phyloP scores from a whole-genome alignment of 345 rosid species.

The Triadica sebifera region DNA sequence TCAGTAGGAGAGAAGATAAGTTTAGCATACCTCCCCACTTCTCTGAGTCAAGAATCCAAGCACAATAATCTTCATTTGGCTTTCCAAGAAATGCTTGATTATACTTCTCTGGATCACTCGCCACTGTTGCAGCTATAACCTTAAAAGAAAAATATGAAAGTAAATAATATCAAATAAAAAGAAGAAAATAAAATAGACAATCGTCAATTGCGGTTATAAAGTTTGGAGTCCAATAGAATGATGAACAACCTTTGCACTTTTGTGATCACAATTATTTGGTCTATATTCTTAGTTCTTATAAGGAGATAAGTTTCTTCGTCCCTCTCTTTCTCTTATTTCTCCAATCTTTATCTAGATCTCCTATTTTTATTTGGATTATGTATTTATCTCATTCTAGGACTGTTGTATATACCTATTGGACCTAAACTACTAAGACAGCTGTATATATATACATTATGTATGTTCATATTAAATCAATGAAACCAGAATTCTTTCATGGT shows the following conservation, averaged over 20 bases:
- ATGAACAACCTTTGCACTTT: not conserved
- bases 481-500: too few relatives aligned
- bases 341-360: too few relatives aligned
- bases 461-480: too few relatives aligned
- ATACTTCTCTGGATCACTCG: constrained; percentile 68
- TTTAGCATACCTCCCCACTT: constrained; percentile 90
- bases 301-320: too few relatives aligned
- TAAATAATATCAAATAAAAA: constrained; percentile 4
- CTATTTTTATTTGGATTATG: too few relatives aligned
- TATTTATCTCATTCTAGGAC: too few relatives aligned
- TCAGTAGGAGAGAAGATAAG: constrained; percentile 1
- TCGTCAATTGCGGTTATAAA: not conserved
- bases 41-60: constrained; percentile 89
- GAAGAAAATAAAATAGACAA: not conserved
- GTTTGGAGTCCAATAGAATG: not conserved
- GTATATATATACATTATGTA: too few relatives aligned
- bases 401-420: too few relatives aligned
- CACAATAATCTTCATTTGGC: constrained; percentile 65
- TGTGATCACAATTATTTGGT: not conserved
- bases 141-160: constrained; percentile 28
- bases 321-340: too few relatives aligned
- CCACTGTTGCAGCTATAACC: constrained; percentile 93
- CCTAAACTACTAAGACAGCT: too few relatives aligned
- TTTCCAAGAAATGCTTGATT: constrained; percentile 88
- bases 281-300: not conserved